Base-by-base conservation (phyloP, 1,284 basidiomycete genomes). In the Agroathelia rolfsii region DNA sequence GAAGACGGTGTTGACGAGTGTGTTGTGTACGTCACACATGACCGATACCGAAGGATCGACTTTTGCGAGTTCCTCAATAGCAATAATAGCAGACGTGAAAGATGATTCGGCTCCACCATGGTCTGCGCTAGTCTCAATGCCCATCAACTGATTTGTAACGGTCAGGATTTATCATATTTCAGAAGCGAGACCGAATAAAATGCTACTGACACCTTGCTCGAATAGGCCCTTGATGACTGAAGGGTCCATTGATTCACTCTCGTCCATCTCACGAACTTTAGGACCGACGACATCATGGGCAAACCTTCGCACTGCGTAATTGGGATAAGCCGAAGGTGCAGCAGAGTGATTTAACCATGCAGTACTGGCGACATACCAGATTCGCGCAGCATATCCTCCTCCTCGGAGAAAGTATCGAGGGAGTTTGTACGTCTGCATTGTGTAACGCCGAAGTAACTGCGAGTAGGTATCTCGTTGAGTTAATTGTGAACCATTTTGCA, bases 1-100 rank as follows among this genome's bases (percentile, higher is more conserved):
- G 46, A 98, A 61, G 44, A 98, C 82, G 18, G 94, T 97, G 64
- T 96, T 95, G 48, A 97, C 87, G 31, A 96, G 77, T 4, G 92
- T 96, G 56, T 98, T 98, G 71, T 99, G 94, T 4, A 99, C 94
- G 52, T 99, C 94, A 48, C 89, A 93, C 50, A 96, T 62, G 24
- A 98, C 94, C 6, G 92, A 95, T 12, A 99, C 94, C 1, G 89
- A 92, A 0, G 94, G 88, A 58, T 98, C 94, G 28, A 97, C 70
- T 51, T 90, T 93, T 32, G 95, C 93, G 10, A 98, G 77, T 56
- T 98, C 95, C 48, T 98, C 94, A 37, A 99, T 94, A 24, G 85
- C 87, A 43, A 99, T 88, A 49, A 99, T 90, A 21, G 95, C 93
- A 3, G 88, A 78, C 1, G 82, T 96, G 62, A 99, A 99, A 4